Base-by-base conservation (phyloP, 371 early-diverging fungal genomes). In the Mucor racemosus region DNA sequence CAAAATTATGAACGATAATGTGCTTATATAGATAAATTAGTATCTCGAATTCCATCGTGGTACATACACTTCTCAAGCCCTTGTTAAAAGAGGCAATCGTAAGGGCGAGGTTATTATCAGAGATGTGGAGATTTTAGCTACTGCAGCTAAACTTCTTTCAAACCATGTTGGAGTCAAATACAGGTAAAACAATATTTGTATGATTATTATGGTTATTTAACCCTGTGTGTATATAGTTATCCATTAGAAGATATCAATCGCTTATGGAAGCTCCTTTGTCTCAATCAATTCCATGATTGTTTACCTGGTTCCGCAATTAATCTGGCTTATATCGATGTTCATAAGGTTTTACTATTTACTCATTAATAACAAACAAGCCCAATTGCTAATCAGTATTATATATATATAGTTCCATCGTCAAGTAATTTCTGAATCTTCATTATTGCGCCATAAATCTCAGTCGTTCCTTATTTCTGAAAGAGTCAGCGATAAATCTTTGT, bases 241-340 rank as follows among this genome's bases (percentile, higher is more conserved):
- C 96, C 96, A 10, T 78, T 80, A 26, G 76, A 83, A 0, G 90
- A 93, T 61, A 73, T 99, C 1, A 90, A 88, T 36, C 76, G 86
- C 4, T 73, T 97, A 21, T 99, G 99, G 99, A 95, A 97, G 67
- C 72, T 90, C 17, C 78, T 96, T n/a, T 89, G 95, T 53, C 81
- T 98, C 76, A 96, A 96, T 68, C 98, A 99, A 78, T 98, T 98
- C 78, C 99, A 99, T 72, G 97, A 97, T 74, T 94, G 96, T 17
- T 84, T 96, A 26, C 98, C 99, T 5, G 99, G 99, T 0, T 92
- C 95, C 4, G 86, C 91, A 7, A 97, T 99, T 71, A 94, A 89
- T 41, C 71, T 94, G 64, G 99, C 95, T 17, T 96, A 94, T 74
- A 79, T 86, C 10, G 98, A 98, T 77, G 93, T 93, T 1, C 82